phyloP scores from a whole-genome alignment of 2,329 filamentous ascomycete genomes.

The Fusarium ramigenum region DNA sequence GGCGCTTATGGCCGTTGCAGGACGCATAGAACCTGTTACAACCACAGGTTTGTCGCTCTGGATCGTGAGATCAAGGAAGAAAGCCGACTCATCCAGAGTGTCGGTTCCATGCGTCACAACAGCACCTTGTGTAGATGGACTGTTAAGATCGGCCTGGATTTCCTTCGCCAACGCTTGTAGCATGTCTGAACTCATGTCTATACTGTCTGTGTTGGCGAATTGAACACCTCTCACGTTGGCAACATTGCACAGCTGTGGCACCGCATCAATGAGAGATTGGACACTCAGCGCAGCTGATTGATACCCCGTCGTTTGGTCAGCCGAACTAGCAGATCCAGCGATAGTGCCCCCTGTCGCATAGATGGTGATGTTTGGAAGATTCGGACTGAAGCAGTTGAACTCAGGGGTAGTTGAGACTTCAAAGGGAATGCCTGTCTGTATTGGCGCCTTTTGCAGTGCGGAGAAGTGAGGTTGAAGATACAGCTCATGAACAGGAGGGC shows the following conservation, averaged over 20 bases:
- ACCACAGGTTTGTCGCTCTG: conserved; percentile 68
- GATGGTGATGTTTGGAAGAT: conserved; percentile 64
- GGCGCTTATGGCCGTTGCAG: conserved; percentile 68
- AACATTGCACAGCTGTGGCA: conserved; percentile 63
- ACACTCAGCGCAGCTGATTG: conserved; percentile 57
- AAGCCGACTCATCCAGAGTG: conserved; percentile 70
- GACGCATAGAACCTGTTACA: conserved; percentile 70
- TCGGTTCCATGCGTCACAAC: conserved; percentile 74
- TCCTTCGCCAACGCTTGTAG: conserved; percentile 58
- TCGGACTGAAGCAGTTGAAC: conserved; percentile 41
- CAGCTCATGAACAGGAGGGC: conserved; percentile 38
- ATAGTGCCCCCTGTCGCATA: conserved; percentile 69
- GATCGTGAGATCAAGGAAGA: conserved; percentile 68
- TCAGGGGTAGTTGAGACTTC: conserved; percentile 18
- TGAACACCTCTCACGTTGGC: conserved; percentile 64
- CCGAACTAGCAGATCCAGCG: conserved; percentile 59
- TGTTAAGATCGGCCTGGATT: conserved; percentile 59
- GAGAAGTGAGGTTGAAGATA: conserved; percentile 31
- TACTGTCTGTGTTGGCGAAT: conserved; percentile 59
- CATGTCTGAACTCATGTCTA: conserved; percentile 58
- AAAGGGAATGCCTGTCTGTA: conserved; percentile 16
- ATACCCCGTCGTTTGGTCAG: conserved; percentile 58
- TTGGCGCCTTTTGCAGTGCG: conserved; percentile 28
- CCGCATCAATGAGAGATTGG: conserved; percentile 61
- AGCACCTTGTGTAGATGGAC: conserved; percentile 55